Base-by-base conservation (phyloP, 1,139 yeast species). In the Saccharomycopsis crataegensis region DNA sequence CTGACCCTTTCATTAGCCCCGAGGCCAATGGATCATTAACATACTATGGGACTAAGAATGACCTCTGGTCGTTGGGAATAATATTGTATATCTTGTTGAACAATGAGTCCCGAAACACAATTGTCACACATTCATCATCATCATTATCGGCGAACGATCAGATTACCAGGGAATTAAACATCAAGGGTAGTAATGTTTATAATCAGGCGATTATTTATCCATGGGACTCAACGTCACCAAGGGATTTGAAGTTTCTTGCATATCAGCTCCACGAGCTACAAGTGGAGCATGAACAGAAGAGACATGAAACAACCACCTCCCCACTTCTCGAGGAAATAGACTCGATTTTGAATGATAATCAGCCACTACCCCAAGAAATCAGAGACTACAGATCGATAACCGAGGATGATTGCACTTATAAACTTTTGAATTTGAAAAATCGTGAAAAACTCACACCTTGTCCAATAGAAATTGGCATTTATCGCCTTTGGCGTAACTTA, bases 1-100 rank as follows among this genome's bases (percentile, higher is more conserved):
- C 86, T 2, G 87, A 82, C 64, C 83, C 85, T 0, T 78, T 82
- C 59, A 73, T 81, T 59, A 84, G 86, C 1, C 87, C 88, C 0
- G 87, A 82, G 61, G 85, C 82, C 59, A 73, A 74, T 46, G 71
- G 72, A 50, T 74, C 76, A 12, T 59, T 78, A 48, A 73, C 76
- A 32, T 82, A 82, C 62, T 81, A 79, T 61, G 84, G 86, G 5
- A 80, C 77, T 61, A 82, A 83, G 1, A 86, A 80, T 45, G 88
- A 82, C 67, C 69, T 82, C 53, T 82, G 87, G 88, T 78, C 84
- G 0, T 57, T 76, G 43, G 82, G 78, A 0, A 67, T 77, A 1
- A 64, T 77, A 2, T 61, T 75, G 2, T 70, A 68, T 55, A 72
- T 68, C 58, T 59, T 75, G 32, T 33, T 37, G 32, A 43, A 42